Base-by-base conservation (phyloP, 345 rosid species). In the Lepidium africanum region DNA sequence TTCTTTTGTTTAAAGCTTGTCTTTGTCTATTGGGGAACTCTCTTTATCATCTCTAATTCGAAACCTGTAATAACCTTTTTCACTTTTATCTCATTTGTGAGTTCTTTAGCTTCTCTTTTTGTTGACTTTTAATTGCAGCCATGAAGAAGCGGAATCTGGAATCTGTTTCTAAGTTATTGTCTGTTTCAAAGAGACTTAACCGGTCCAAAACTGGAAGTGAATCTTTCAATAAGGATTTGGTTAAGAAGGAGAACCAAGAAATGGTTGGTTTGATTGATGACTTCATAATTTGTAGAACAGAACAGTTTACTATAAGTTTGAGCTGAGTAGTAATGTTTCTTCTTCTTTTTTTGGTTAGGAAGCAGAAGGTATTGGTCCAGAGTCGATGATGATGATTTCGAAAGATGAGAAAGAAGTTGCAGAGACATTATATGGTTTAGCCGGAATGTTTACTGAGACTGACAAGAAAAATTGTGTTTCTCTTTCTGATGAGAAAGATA, bases 341-440 rank as follows among this genome's bases (percentile, higher is more conserved):
- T 10, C 10, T 2, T 2, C 21, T 30, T 48, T 46, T 23, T 59
- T 19, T 25, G 63, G 46, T 54, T 33, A 75, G 78, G 74, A 75
- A 43, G 38, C 38, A 53, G 46, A 59, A n/a, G 21, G 30, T 70
- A 47, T 17, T 25, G 70, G 47, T 59, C 39, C 71, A 64, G 88
- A 93, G 50, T 70, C 87, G n/a, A n/a, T n/a, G 36, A 89, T 89
- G 75, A 80, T 46, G 64, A 58, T 73, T 32, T 73, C 96, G 11
- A 90, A 92, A 77, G 98, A 92, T 63, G 98, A 92, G 85, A 87
- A 86, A 77, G 98, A 92, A 83, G 98, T 87, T 55, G 98, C 76
- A n/a, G 96, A 90, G 78, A 84, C 96, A 27, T 74, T 92, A 58
- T 86, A 73, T 74, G 81, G 88, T 68, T 79, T 92, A 84, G 98